Evolutionary conservation across 345 rosid species (phyloP), one percentile per base, ranked within the genome.

Genomic region (Combretum micranthum): DNA sequence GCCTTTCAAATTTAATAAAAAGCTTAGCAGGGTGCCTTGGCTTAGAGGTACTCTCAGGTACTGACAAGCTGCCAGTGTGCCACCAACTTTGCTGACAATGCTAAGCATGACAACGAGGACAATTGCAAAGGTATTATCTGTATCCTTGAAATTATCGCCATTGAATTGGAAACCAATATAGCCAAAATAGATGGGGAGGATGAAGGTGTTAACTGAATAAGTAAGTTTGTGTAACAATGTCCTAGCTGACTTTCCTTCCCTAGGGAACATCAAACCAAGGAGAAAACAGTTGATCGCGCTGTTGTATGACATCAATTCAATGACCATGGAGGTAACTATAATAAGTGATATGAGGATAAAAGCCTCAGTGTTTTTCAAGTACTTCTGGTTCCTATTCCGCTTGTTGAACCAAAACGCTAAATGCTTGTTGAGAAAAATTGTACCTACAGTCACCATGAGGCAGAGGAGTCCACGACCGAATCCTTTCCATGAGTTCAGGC

Each of bases 131-230:
- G 55, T 12, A n/a, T 66, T 61, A 42, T 51, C 37, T 3, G 1
- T 14, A 17, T 45, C 56, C 19, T 43, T 43, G 47, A 78, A 21
- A 20, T 59, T 59, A 0, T 5, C 21, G 1, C 69, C 60, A 55
- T 83, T 68, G 52, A 88, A 74, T 47, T 85, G 90, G 57, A 88
- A 88, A 20, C 95, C 98, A 4, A 80, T 69, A 58, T 78, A 86
- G 59, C 98, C 92, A 4, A 85, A 92, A 67, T 79, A 92, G 6
- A 88, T 72, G 2, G 98, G 98, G 17, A 92, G 85, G 12, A 92
- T 47, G 65, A 88, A 86, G 64, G 80, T 88, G 58, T 88, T 69
- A 42, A 83, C 79, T n/a, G 85, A 75, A 50, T 80, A 88, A 47
- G 75, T 69, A 61, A 91, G 77, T 58, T 82, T 83, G 16, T 61